Evolutionary conservation across 2,329 filamentous ascomycete species (phyloP).

Genomic region (Fusarium buxicola): DNA sequence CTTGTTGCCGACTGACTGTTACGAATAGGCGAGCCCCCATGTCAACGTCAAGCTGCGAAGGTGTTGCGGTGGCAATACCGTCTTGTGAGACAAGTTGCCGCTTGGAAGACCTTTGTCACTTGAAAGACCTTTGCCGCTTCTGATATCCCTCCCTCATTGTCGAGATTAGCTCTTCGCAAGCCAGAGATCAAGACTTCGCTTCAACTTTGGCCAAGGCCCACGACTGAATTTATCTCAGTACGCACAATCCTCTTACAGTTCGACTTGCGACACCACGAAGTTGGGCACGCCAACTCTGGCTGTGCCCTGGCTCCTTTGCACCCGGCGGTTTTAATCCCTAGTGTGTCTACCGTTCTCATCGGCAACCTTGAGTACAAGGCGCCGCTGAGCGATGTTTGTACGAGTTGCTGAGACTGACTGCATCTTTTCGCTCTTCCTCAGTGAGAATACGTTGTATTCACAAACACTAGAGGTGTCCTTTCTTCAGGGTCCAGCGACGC

Average conservation of each 20-base stretch:
- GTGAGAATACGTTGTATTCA: not conserved
- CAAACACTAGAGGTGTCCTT: not conserved
- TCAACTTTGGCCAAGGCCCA: not conserved
- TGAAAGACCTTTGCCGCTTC: not conserved
- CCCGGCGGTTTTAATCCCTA: not conserved
- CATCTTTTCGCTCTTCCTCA: not conserved
- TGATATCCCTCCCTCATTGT: not conserved
- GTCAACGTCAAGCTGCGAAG: not conserved
- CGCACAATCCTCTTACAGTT: not conserved
- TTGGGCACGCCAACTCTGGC: not conserved
- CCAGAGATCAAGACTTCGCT: not conserved
- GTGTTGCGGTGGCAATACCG: not conserved
- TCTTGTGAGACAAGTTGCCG: not conserved
- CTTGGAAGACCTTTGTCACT: not conserved
- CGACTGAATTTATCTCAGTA: not conserved
- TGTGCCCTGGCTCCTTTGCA: not conserved
- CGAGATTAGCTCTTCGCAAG: not conserved
- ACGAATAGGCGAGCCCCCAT: not conserved
- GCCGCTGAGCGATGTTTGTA: not conserved
- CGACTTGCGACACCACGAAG: not conserved
- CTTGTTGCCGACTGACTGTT: not conserved
- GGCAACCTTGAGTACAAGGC: not conserved
- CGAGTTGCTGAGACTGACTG: not conserved
- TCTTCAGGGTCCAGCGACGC: not conserved
- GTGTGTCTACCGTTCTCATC: not conserved